phyloP scores from a whole-genome alignment of 2,329 filamentous ascomycete species.

The Sporothrix dimorphospora region DNA sequence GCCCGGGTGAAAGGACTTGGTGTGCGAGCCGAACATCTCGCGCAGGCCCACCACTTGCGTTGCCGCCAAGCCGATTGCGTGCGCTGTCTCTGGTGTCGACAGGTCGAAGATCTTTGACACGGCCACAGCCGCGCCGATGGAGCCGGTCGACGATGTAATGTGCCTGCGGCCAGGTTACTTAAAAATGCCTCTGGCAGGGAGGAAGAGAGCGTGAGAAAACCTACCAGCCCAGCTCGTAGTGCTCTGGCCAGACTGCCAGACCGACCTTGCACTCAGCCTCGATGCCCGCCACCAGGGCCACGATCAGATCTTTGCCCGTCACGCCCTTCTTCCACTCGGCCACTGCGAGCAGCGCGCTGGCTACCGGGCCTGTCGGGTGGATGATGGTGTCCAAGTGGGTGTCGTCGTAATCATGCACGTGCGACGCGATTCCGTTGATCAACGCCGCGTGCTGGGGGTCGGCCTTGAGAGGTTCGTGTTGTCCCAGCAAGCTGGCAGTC shows the following conservation, averaged over 20 bases:
- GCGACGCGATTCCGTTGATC: slow-evolving; percentile 58
- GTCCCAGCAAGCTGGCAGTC: slow-evolving; percentile 41
- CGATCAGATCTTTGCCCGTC: slow-evolving; percentile 52
- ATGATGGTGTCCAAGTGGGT: slow-evolving; percentile 60
- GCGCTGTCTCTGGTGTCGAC: slow-evolving; percentile 45
- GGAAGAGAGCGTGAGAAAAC: neutral
- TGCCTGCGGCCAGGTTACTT: slow-evolving; percentile 41
- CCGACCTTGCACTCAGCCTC: slow-evolving; percentile 58
- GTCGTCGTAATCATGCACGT: slow-evolving; percentile 61
- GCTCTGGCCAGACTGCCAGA: slow-evolving; percentile 55
- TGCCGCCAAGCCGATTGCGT: slow-evolving; percentile 57
- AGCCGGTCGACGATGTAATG: slow-evolving; percentile 56
- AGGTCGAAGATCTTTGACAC: slow-evolving; percentile 53
- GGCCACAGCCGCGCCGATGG: slow-evolving; percentile 56
- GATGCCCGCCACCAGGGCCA: slow-evolving; percentile 55
- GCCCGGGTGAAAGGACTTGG: slow-evolving; percentile 59
- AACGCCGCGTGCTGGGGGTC: slow-evolving; percentile 56
- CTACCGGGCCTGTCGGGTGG: slow-evolving; percentile 56
- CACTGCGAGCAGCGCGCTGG: slow-evolving; percentile 53
- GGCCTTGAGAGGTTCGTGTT: slow-evolving; percentile 38
- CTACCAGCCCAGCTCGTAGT: slow-evolving; percentile 57
- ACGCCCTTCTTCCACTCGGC: slow-evolving; percentile 47
- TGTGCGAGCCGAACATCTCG: slow-evolving; percentile 59
- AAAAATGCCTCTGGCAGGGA: neutral
- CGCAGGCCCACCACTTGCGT: slow-evolving; percentile 58